A percentile compares a stretch with the other conserved stretches of the same genome.
phyloP scores from a whole-genome alignment of 2,329 filamentous ascomycete genomes.

The Hypoxylon sp. region DNA sequence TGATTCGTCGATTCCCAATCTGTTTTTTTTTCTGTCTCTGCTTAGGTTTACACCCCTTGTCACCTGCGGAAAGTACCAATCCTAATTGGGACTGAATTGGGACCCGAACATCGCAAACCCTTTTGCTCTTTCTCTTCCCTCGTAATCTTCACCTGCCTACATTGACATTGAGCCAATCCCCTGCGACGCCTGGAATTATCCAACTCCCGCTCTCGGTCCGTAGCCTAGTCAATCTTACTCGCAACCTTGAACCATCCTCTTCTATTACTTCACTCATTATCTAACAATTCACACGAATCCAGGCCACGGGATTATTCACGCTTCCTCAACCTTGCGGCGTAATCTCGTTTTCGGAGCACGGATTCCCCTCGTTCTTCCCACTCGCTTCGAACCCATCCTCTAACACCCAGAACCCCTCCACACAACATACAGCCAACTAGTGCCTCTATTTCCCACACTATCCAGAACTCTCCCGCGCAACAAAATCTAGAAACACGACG shows the following conservation, averaged over 20 bases:
- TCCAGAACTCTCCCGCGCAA: not conserved
- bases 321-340: constrained; percentile 13
- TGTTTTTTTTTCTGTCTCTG: constrained; percentile 4
- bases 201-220: constrained; percentile 30
- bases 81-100: constrained; percentile 29
- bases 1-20: constrained; percentile 38
- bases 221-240: constrained; percentile 11
- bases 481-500: constrained; percentile 8
- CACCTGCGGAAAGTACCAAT: constrained; percentile 16
- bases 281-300: constrained; percentile 15
- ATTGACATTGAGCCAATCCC: constrained; percentile 17
- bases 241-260: constrained; percentile 7
- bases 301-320: constrained; percentile 11
- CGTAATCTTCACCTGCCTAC: constrained; percentile 12
- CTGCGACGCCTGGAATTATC: constrained; percentile 18
- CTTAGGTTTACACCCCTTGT: constrained; percentile 15
- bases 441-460: constrained; percentile 8
- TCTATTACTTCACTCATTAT: constrained; percentile 26
- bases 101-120: constrained; percentile 22
- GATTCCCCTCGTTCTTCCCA: constrained; percentile 31
- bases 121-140: constrained; percentile 9
- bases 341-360: constrained; percentile 26
- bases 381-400: constrained; percentile 13
- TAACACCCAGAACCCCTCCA: constrained; percentile 17
- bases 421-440: constrained; percentile 23